Evolutionary conservation across 1,284 basidiomycete genomes (phyloP).

Genomic region (Takashimella tepidaria): DNA sequence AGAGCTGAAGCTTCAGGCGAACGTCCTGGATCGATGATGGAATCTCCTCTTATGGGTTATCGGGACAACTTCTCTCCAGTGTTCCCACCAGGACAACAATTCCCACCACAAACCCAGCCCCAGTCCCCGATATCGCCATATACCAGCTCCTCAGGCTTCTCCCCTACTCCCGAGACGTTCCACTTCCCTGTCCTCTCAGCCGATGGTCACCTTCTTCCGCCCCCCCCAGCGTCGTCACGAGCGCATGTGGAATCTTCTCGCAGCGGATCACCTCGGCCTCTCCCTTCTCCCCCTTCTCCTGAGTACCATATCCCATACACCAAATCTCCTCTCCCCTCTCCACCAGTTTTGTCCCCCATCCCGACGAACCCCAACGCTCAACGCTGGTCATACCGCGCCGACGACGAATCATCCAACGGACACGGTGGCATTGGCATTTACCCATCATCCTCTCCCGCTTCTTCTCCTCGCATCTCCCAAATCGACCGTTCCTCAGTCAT

Average conservation of each 20-base stretch:
- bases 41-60: neutral
- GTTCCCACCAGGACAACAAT: neutral
- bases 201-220: constrained; percentile 31
- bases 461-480: neutral
- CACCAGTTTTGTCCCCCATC: neutral
- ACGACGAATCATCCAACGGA: neutral
- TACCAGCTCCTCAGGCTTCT: constrained; percentile 3
- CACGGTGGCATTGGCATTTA: neutral
- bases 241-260: constrained; percentile 7
- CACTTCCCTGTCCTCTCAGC: constrained; percentile 37
- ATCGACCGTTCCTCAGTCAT: neutral
- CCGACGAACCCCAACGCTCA: neutral
- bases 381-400: neutral
- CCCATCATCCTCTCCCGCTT: neutral
- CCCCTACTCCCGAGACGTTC: constrained; percentile 20
- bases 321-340: neutral
- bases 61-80: neutral
- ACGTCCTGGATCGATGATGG: neutral
- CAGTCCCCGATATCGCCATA: neutral
- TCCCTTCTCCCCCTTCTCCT: constrained; percentile 17
- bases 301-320: neutral
- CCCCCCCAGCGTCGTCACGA: constrained; percentile 23
- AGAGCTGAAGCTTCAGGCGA: neutral
- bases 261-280: constrained; percentile 10
- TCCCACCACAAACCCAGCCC: neutral